phyloP scores from a whole-genome alignment of 768 basidiomycete species.

The Psilocybe cubensis region DNA sequence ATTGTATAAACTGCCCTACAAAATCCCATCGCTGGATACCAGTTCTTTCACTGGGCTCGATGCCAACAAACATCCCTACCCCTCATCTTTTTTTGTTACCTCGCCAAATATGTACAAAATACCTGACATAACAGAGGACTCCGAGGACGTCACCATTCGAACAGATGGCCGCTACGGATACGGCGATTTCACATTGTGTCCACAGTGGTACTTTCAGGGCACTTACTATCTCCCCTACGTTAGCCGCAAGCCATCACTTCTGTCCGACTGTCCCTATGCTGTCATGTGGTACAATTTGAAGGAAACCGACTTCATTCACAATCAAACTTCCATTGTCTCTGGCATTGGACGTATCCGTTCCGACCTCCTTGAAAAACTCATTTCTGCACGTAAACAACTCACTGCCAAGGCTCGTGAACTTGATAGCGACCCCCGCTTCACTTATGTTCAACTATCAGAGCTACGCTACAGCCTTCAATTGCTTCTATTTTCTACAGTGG shows the following conservation, averaged over 20 bases:
- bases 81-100: background rate
- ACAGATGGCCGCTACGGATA: constrained; percentile 1
- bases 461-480: background rate
- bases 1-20: too few relatives aligned
- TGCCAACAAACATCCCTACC: background rate
- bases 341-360: background rate
- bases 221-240: constrained; percentile 10
- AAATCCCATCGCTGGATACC: too few relatives aligned
- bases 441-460: background rate
- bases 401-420: background rate
- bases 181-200: constrained; percentile 8
- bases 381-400: background rate
- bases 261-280: background rate
- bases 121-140: background rate
- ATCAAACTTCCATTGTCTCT: background rate
- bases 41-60: background rate
- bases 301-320: constrained; percentile 8
- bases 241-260: background rate
- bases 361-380: background rate
- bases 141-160: background rate
- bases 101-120: constrained; percentile 7
- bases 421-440: too few relatives aligned
- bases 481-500: background rate
- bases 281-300: constrained; percentile 5
- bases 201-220: constrained; percentile 11